Conservation (phyloP, 495 filamentous ascomycete genomes). For the Neurospora intermedia region DNA sequence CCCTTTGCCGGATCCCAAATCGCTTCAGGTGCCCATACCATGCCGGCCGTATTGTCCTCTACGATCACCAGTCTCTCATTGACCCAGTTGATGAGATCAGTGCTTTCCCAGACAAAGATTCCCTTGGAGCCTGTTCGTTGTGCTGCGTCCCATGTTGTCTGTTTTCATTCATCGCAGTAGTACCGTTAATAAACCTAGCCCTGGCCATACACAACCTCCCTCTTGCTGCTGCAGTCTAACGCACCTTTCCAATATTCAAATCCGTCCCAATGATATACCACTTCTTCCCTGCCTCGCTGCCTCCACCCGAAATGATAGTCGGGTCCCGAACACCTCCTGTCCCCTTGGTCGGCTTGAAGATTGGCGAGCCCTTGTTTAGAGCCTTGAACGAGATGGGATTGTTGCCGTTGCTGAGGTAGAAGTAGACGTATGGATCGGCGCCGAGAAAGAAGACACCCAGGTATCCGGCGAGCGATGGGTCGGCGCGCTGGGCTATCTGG, state of each 20-base stretch:
- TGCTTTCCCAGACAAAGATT: slow-evolving; percentile 46
- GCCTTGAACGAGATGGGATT: slow-evolving; percentile 35
- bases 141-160: slow-evolving; percentile 43
- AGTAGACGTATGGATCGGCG: slow-evolving; percentile 42
- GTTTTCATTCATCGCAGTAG: background rate
- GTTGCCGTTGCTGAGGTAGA: slow-evolving; percentile 43
- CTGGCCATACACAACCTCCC: background rate
- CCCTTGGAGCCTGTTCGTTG: slow-evolving; percentile 37
- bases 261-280: slow-evolving; percentile 48
- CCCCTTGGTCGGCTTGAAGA: slow-evolving; percentile 38
- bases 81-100: slow-evolving; percentile 37
- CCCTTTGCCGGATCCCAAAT: slow-evolving; percentile 41
- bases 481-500: slow-evolving; percentile 22
- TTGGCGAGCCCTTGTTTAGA: slow-evolving; percentile 35
- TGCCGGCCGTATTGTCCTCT: slow-evolving; percentile 39
- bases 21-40: slow-evolving; percentile 47
- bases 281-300: slow-evolving; percentile 37
- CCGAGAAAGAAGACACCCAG: slow-evolving; percentile 44
- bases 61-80: slow-evolving; percentile 38
- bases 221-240: background rate
- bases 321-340: slow-evolving; percentile 42
- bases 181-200: background rate
- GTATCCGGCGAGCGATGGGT: slow-evolving; percentile 34
- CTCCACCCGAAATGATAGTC: slow-evolving; percentile 35
- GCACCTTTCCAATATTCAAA: slow-evolving; percentile 38